Base-by-base conservation (phyloP, 164 flowering plant genomes). In the Magnolia sinica region DNA sequence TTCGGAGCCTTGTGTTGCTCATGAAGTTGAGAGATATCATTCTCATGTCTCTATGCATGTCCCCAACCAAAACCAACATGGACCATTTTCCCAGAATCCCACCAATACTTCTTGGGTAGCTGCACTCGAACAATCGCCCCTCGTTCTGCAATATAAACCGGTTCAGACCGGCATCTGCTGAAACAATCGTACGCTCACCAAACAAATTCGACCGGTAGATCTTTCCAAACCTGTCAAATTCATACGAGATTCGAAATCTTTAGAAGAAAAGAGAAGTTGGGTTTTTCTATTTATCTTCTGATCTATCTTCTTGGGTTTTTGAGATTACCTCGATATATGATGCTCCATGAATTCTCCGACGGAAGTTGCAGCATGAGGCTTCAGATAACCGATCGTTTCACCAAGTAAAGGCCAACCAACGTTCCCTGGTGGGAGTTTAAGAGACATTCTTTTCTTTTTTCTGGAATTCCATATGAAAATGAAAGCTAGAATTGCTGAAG, bases 61-160 rank as follows among this genome's bases (percentile, higher is more conserved):
- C 97, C 68, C 98, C 98, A 18, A 91, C 94, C 45, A 89, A 68
- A 52, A 92, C 97, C 74, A 95, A 73, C 97, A 95, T 91, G 0
- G 98, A 95, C 97, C 97, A 93, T 78, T 91, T 93, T 9, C 98
- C 98, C 55, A 95, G 89, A 64, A 95, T 93, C 37, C 95, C 96
- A 8, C 92, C 92, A 3, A 95, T 92, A 76, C 97, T 93, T 55
- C 88, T 86, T 7, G 98, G 98, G 71, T 95, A 95, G 81, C 97
- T 91, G 74, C 97, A 91, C 82, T 95, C 98, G 69, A 95, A 95
- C 55, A 95, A 72, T 49, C 86, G 79, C 70, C 98, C 98, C 76
- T 95, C 98, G 78, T 93, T 93, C 75, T 90, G 95, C 9, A 95
- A 72, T 73, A 95, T 87, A 75, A 83, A 91, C 50, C 91, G 82